Conservation (phyloP, 306 rosid genomes). For the Carpinus viminea region DNA sequence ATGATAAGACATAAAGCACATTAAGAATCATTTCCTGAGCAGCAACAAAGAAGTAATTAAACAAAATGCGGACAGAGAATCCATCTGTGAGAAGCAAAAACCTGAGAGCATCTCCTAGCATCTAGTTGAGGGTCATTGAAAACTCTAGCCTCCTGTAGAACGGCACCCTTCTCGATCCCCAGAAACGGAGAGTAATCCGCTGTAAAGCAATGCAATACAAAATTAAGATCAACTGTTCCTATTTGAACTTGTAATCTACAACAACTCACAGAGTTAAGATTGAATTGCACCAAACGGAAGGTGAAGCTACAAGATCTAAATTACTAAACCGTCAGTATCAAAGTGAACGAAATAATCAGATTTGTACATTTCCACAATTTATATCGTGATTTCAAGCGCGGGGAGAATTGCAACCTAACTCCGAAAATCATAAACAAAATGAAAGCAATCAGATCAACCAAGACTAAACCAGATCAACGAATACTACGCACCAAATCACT, state of each 20-base stretch:
- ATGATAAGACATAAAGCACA: slow-evolving; percentile 11
- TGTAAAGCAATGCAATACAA: slow-evolving; percentile 35
- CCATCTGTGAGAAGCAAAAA: slow-evolving; percentile 29
- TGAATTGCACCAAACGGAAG: slow-evolving; percentile 7
- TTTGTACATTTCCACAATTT: slow-evolving; percentile 19
- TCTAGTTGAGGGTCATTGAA: slow-evolving; percentile 97
- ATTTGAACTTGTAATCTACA: background rate
- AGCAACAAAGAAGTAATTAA: slow-evolving; percentile 16
- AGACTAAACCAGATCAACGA: slow-evolving; percentile 29
- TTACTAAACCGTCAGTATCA: slow-evolving; percentile 22
- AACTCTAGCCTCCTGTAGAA: slow-evolving; percentile 98
- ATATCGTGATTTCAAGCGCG: slow-evolving; percentile 33
- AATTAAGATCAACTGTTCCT: slow-evolving; percentile 22
- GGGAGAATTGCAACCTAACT: slow-evolving; percentile 7
- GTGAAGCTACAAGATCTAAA: slow-evolving; percentile 33
- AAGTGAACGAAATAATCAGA: slow-evolving; percentile 28
- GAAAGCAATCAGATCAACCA: slow-evolving; percentile 37
- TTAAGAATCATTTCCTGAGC: slow-evolving; percentile 28
- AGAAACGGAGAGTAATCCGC: slow-evolving; percentile 86
- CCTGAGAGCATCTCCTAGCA: slow-evolving; percentile 98
- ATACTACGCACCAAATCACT: slow-evolving; percentile 29
- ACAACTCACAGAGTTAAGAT: slow-evolving; percentile 5
- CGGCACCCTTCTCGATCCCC: slow-evolving; percentile 98
- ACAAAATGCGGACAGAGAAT: background rate
- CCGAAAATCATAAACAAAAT: slow-evolving; percentile 2